Percentiles rank a stretch among this genome's conserved stretches.
Evolutionary conservation across 169 alveolate genomes (phyloP).

Genomic region (Plasmodium knowlesi): DNA sequence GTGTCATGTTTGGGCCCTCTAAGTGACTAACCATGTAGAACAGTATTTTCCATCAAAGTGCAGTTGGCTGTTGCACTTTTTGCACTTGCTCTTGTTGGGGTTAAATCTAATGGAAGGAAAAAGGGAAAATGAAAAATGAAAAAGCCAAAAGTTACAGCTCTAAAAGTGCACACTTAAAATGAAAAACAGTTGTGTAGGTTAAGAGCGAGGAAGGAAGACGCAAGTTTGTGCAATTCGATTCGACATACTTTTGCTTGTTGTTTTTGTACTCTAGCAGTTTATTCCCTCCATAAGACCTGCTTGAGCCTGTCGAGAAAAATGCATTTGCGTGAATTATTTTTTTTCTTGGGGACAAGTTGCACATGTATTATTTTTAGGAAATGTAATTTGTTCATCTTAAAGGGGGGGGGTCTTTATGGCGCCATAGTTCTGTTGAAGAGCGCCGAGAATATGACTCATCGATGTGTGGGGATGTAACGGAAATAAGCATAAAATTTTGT

Average conservation of each 20-base stretch:
- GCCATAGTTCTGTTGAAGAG: not conserved
- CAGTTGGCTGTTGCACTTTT: slow-evolving; percentile 82
- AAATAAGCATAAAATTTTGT: not conserved
- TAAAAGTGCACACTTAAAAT: not conserved
- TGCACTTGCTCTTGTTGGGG: slow-evolving; percentile 82
- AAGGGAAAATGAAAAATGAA: not conserved
- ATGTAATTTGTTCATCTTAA: not conserved
- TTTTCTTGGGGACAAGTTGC: not conserved
- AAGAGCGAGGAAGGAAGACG: not conserved
- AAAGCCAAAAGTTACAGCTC: not conserved
- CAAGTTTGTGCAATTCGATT: not conserved
- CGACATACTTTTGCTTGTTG: slow-evolving; percentile 78
- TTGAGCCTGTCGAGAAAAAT: slow-evolving; percentile 75
- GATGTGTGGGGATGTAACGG: not conserved
- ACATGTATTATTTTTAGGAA: not conserved
- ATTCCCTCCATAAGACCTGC: slow-evolving; percentile 80
- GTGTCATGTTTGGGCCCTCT: not conserved
- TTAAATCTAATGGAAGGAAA: slow-evolving; percentile 65
- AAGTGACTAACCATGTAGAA: slow-evolving; percentile 77
- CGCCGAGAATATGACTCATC: no score
- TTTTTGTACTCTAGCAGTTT: slow-evolving; percentile 79
- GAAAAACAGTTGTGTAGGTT: not conserved
- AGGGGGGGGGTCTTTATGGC: not conserved
- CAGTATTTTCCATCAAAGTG: slow-evolving; percentile 85
- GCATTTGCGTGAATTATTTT: not conserved